Evolutionary conservation across 1,139 yeast genomes (phyloP), one percentile per base, ranked within the genome.

Genomic region (Meyerozyma sp.): DNA sequence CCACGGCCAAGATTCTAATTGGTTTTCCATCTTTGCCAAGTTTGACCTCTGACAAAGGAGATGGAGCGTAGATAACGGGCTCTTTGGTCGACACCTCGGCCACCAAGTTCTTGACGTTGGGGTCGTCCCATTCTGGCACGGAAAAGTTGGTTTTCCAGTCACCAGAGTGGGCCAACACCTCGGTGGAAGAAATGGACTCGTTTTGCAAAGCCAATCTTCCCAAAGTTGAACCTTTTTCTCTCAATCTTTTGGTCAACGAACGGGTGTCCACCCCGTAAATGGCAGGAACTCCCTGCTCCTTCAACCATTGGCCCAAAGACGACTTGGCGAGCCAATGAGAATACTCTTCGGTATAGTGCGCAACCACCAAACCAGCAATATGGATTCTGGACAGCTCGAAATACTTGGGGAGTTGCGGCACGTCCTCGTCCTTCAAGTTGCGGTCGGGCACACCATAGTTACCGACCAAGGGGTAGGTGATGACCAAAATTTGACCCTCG

Each of bases 361-460:
- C 96, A 52, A 94, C 96, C 45, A 94, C 93, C 61, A 94, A 78
- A 70, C 98, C 99, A 49, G 98, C 96, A 66, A 93, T 83, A 64
- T 94, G 98, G 61, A 94, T 93, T 59, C 79, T 81, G 65, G 74
- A 80, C 47, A 96, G 87, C 72, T 94, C 99, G 61, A 94, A 93
- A 70, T 91, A 87, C 63, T 83, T 85, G 60, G 98, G 98, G 52
- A 94, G 68, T 44, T 79, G 77, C 41, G 86, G 81, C 46, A 85
- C 80, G 50, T 82, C 70, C 45, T 85, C 94, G 61, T 91, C 97
- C 67, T 70, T 71, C 57, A 81, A 72, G 44, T 79, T 71, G 55
- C 95, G 83, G 65, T 90, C 95, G 49, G 98, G 98, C 45, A 93
- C 98, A 81, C 99, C 99, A 66, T 94, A 94, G 75, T 94, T 94